Conservation (phyloP, 2,329 filamentous ascomycete genomes). For the Aspergillus sp. region DNA sequence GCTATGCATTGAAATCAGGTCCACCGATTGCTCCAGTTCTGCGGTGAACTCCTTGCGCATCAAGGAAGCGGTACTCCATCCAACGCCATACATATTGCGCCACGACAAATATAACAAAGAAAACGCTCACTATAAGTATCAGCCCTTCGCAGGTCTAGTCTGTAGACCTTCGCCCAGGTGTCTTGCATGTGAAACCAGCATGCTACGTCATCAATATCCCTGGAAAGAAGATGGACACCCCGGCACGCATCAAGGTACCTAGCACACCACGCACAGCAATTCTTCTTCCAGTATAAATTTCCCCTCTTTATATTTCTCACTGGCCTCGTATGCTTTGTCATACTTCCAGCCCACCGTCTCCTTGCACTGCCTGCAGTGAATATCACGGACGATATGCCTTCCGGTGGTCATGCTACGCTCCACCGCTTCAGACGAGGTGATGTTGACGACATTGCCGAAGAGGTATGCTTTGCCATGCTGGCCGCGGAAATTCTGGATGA, state of each 20-base stretch:
- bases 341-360: constrained; percentile 98
- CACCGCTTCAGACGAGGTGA: constrained; percentile 75
- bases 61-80: constrained; percentile 14
- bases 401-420: constrained; percentile 99
- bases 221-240: not conserved
- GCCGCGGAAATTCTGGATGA: constrained; percentile 84
- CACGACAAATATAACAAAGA: constrained; percentile 6
- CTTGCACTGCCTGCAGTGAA: constrained; percentile 85
- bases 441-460: constrained; percentile 92
- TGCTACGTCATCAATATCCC: constrained; percentile 3
- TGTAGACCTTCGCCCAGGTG: constrained; percentile 8
- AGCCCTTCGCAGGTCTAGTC: constrained; percentile 15
- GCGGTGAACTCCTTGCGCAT: constrained; percentile 6
- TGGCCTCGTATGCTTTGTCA: constrained; percentile 89
- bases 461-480: constrained; percentile 98
- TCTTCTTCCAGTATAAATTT: constrained; percentile 97
- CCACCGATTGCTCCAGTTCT: constrained; percentile 6
- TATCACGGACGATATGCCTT: constrained; percentile 90
- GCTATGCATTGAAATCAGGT: constrained; percentile 4
- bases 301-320: constrained; percentile 98
- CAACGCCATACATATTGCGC: constrained; percentile 25
- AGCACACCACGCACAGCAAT: constrained; percentile 76
- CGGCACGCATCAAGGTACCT: constrained; percentile 15
- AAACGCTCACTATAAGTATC: constrained; percentile 24
- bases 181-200: constrained; percentile 7